Evolutionary conservation across 2,329 filamentous ascomycete species (phyloP).

Genomic region (Phaeosphaeria sp.): DNA sequence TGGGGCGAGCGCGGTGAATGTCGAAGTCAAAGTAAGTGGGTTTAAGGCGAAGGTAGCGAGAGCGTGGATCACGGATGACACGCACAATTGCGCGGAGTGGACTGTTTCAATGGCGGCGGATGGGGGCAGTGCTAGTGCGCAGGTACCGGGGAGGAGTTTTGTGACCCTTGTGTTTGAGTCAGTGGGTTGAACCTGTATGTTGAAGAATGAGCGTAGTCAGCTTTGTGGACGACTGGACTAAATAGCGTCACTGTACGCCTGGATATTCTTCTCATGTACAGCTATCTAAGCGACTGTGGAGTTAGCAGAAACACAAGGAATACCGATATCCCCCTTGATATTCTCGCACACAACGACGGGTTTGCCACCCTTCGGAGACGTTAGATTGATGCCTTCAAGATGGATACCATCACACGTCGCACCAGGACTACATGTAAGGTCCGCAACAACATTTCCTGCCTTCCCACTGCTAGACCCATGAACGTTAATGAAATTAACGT

Average conservation of each 20-base stretch:
- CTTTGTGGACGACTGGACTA: too few relatives aligned
- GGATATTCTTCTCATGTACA: not conserved
- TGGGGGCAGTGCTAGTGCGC: constrained; percentile 26
- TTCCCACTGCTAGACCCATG: constrained; percentile 63
- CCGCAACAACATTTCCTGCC: constrained; percentile 61
- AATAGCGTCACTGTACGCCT: too few relatives aligned
- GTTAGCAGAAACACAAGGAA: constrained; percentile 43
- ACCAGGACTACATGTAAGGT: constrained; percentile 63
- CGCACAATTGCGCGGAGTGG: constrained; percentile 28
- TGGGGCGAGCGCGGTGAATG: constrained; percentile 18
- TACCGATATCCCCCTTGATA: constrained; percentile 50
- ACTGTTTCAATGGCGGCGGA: constrained; percentile 17
- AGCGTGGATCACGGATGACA: constrained; percentile 50
- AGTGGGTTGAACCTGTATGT: not conserved
- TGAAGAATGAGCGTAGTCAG: too few relatives aligned
- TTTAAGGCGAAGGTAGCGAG: constrained; percentile 32
- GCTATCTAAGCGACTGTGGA: not conserved
- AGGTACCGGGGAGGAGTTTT: constrained; percentile 34
- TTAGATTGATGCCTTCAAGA: constrained; percentile 62
- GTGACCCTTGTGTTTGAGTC: constrained; percentile 34
- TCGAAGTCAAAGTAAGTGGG: constrained; percentile 35
- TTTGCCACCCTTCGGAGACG: constrained; percentile 54
- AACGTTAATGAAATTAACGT: constrained; percentile 66
- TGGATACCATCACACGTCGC: constrained; percentile 64
- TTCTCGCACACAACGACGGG: constrained; percentile 58